These are phyloP conservation scores for Aureobasidium leucospermi DNA, from an alignment of 2,329 filamentous ascomycete species.

Conservation along the genomic window DNA sequence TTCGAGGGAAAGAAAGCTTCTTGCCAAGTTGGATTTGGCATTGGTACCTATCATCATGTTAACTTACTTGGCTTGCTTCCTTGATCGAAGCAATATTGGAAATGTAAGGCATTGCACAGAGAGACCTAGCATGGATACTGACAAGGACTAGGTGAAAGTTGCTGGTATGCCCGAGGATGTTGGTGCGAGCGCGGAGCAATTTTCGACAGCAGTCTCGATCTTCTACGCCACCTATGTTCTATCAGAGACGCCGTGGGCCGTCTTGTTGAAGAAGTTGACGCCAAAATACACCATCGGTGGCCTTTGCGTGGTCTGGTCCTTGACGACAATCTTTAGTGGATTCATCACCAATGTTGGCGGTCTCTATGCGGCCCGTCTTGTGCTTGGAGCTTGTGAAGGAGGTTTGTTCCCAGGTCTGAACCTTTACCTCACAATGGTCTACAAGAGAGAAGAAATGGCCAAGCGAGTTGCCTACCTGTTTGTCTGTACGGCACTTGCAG, in stretches of 20 bases:
- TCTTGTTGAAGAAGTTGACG: slow-evolving; percentile 42
- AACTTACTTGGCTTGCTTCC: slow-evolving; percentile 48
- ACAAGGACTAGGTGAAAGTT: slow-evolving; percentile 23
- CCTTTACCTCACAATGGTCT: slow-evolving; percentile 32
- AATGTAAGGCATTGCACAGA: not conserved
- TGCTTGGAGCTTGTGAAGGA: slow-evolving; percentile 23
- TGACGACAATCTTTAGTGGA: slow-evolving; percentile 43
- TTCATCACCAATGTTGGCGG: slow-evolving; percentile 37
- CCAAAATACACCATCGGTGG: slow-evolving; percentile 35
- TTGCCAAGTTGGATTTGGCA: slow-evolving; percentile 42
- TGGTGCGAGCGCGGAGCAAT: slow-evolving; percentile 33
- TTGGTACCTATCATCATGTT: slow-evolving; percentile 49
- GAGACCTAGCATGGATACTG: not conserved
- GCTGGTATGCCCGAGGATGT: slow-evolving; percentile 42
- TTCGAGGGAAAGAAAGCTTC: slow-evolving; percentile 38
- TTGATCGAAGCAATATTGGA: slow-evolving; percentile 50
- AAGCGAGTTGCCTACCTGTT: slow-evolving; percentile 37
- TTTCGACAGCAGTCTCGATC: slow-evolving; percentile 43
- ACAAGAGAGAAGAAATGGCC: slow-evolving; percentile 37
- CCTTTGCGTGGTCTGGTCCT: slow-evolving; percentile 39
- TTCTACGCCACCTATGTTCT: slow-evolving; percentile 47
- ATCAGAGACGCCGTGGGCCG: slow-evolving; percentile 42
- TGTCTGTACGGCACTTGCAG: slow-evolving; percentile 33
- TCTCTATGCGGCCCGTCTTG: slow-evolving; percentile 32
- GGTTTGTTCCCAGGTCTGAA: slow-evolving; percentile 24